These are phyloP conservation scores for Venturia nashicola DNA, from an alignment of 2,329 filamentous ascomycete genomes.

Conservation along the genomic window DNA sequence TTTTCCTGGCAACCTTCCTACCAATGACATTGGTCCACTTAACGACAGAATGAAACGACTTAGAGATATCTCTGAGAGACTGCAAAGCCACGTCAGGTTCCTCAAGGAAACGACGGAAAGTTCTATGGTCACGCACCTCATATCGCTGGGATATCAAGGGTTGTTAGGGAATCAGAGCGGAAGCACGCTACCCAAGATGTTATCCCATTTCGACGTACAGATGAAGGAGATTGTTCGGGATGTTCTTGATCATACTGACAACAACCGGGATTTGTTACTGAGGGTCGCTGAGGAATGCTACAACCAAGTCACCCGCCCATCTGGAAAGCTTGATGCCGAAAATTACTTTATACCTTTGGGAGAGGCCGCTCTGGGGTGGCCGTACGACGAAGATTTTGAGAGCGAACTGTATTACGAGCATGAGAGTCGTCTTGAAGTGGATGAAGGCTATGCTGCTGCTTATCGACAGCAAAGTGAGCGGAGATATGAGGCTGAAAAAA, in stretches of 20 bases:
- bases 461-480: conserved; percentile 5
- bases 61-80: neutral
- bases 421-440: too few relatives aligned
- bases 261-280: conserved; percentile 6
- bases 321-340: conserved; percentile 11
- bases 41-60: neutral
- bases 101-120: neutral
- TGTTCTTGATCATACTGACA: neutral
- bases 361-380: conserved; percentile 10
- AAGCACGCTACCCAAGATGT: neutral
- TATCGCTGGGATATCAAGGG: neutral
- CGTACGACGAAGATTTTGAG: too few relatives aligned
- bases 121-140: neutral
- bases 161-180: neutral
- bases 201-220: neutral
- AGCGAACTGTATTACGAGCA: too few relatives aligned
- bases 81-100: neutral
- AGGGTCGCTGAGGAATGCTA: conserved; percentile 14
- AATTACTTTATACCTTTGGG: conserved; percentile 11
- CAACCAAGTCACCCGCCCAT: conserved; percentile 12
- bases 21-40: neutral
- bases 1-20: neutral
- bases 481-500: conserved; percentile 5
- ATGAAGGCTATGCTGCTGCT: too few relatives aligned
- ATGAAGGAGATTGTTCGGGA: neutral